phyloP scores from a whole-genome alignment of 371 early-diverging fungal genomes.

The Phascolomyces articulosus region DNA sequence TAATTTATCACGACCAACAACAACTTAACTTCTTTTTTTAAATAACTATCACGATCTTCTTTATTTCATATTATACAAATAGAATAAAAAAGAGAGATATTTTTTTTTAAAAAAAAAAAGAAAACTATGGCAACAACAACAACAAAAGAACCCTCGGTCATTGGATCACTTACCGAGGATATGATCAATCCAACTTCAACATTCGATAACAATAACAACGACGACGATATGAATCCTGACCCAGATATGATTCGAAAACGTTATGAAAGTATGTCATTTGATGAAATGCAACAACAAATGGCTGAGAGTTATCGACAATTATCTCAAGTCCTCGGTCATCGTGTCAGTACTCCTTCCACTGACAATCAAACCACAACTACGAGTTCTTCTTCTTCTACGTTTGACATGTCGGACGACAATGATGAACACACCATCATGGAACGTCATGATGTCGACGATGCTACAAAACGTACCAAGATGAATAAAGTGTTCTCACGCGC shows the following conservation, averaged over 20 bases:
- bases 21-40: too few relatives aligned
- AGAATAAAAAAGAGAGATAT: too few relatives aligned
- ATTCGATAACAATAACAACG: not conserved
- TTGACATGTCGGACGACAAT: slow-evolving; percentile 13
- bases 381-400: slow-evolving; percentile 11
- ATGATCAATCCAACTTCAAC: not conserved
- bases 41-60: too few relatives aligned
- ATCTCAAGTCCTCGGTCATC: slow-evolving; percentile 38
- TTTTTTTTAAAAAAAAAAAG: not conserved
- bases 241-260: slow-evolving; percentile 26
- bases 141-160: not conserved
- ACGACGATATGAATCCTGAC: not conserved
- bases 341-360: slow-evolving; percentile 24
- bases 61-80: too few relatives aligned
- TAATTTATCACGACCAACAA: too few relatives aligned
- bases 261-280: slow-evolving; percentile 49
- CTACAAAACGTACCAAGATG: slow-evolving; percentile 50
- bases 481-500: slow-evolving; percentile 58
- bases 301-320: slow-evolving; percentile 47
- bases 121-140: not conserved
- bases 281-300: slow-evolving; percentile 42
- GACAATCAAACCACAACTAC: too few relatives aligned
- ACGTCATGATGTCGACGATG: slow-evolving; percentile 28
- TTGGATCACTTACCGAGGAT: slow-evolving; percentile 4
- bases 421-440: slow-evolving; percentile 13